Base-by-base conservation (phyloP, 108 stramenopile genomes). In the Pseudonitzschia pungens region DNA sequence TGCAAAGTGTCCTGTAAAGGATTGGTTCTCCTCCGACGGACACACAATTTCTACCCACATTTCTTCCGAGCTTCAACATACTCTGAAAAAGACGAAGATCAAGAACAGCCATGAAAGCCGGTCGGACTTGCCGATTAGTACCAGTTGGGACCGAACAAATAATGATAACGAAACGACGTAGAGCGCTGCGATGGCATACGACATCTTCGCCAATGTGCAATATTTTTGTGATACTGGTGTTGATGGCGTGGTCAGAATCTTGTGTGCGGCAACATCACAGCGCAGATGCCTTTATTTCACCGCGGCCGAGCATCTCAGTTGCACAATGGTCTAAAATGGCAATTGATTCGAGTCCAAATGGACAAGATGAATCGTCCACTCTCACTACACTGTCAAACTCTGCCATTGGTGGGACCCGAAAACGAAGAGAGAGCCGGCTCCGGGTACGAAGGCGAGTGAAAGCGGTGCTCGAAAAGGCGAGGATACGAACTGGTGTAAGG, bases 401-500 rank as follows among this genome's bases (percentile, higher is more conserved):
- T 2, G 69, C 68, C 28, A 40, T 27, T 31, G 59, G 50, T 1
- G 54, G 54, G 26, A 55, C n/a, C n/a, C n/a, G n/a, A 0, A 41
- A 62, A 33, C 40, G 71, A 72, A 18, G 40, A 20, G 62, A 44
- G 14, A 70, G 74, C 29, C 74, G 69, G 64, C 81, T 92, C 29
- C 83, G 86, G 63, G 89, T 93, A 3, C 83, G 92, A 14, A 77
- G 74, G 48, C 65, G 92, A 56, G 92, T 93, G 0, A 79, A 77
- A 50, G 75, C 79, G 0, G 92, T 90, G 21, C 74, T 93, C 55
- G 81, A 86, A 70, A 86, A 84, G 70, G 92, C 92, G 14, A 75
- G 84, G 70, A 80, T 83, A 48, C 79, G 92, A 24, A 93, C 92
- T 29, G 92, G 92, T 44, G 81, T 93, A n/a, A 72, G 72, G 15